These are phyloP conservation scores for Solanum sitiens DNA, from an alignment of 257 asterid genomes.

Conservation along the genomic window DNA sequence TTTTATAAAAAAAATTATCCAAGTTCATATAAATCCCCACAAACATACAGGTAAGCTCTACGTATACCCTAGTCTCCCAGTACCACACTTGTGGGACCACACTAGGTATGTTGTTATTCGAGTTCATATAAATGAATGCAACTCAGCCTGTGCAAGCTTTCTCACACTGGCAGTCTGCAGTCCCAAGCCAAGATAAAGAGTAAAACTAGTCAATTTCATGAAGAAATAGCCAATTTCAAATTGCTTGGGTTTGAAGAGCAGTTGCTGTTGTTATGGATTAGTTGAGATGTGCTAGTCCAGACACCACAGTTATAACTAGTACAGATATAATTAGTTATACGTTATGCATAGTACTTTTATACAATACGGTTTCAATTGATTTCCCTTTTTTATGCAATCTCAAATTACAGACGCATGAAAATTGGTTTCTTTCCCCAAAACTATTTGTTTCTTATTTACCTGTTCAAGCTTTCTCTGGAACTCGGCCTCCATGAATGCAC, in stretches of 20 bases:
- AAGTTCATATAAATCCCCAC: neutral
- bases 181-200: neutral
- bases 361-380: too few relatives aligned
- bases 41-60: neutral
- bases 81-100: neutral
- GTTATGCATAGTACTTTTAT: too few relatives aligned
- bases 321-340: too few relatives aligned
- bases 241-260: neutral
- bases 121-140: neutral
- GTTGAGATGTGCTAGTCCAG: too few relatives aligned
- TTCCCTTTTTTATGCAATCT: too few relatives aligned
- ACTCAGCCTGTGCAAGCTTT: neutral
- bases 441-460: constrained; percentile 29
- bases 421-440: neutral
- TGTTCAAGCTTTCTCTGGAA: constrained; percentile 77
- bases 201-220: neutral
- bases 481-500: constrained; percentile 90
- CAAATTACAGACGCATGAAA: neutral
- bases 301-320: too few relatives aligned
- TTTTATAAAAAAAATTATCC: too few relatives aligned
- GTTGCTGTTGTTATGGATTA: neutral
- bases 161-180: neutral
- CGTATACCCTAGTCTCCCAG: neutral
- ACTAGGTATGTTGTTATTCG: neutral
- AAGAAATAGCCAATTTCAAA: neutral